phyloP scores from a whole-genome alignment of 2,329 filamentous ascomycete species.

The Pestalotiopsis sp. region DNA sequence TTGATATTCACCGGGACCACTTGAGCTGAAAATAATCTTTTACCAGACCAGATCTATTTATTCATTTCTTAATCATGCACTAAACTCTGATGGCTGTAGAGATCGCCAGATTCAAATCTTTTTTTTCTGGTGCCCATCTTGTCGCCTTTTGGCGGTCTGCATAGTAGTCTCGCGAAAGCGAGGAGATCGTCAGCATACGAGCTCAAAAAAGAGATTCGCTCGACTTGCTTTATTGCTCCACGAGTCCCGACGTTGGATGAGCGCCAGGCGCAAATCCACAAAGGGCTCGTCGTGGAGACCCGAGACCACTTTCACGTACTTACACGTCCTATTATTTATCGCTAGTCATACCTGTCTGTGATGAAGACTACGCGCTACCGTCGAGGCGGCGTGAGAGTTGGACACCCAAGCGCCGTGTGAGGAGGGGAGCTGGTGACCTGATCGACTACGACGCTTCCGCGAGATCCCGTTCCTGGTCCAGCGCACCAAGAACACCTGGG shows the following conservation, averaged over 20 bases:
- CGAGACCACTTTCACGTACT: background rate
- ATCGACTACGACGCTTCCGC: background rate
- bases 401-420: background rate
- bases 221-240: background rate
- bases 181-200: background rate
- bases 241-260: background rate
- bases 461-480: background rate
- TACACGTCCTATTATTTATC: background rate
- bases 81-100: background rate
- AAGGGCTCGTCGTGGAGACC: background rate
- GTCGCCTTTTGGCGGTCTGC: background rate
- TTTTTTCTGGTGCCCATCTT: background rate
- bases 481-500: background rate
- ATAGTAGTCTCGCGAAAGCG: background rate
- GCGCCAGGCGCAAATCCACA: background rate
- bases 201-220: background rate
- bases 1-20: background rate
- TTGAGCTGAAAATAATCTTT: background rate
- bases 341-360: background rate
- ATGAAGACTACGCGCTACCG: background rate
- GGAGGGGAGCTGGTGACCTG: background rate
- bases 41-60: background rate
- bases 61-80: background rate
- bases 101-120: background rate
- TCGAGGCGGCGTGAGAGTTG: background rate